A percentile compares a stretch with the other conserved stretches of the same genome.
phyloP scores from a whole-genome alignment of 2,329 filamentous ascomycete genomes.

The Aureobasidium sp. region DNA sequence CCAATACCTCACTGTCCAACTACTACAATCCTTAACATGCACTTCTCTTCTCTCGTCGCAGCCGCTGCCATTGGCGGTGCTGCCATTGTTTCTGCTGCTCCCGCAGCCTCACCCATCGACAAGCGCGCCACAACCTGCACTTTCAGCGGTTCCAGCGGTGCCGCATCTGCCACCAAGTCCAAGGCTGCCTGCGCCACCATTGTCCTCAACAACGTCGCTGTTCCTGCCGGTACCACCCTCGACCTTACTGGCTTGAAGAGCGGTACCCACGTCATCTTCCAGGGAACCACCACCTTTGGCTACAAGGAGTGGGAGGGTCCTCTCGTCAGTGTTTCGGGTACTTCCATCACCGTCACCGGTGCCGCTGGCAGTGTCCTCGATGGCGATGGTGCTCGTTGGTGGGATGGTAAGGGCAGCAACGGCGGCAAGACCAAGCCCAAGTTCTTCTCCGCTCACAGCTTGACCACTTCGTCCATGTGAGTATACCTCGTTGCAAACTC shows the following conservation, averaged over 20 bases:
- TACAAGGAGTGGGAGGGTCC: conserved; percentile 59
- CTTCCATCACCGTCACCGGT: conserved; percentile 44
- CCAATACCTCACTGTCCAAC: background rate
- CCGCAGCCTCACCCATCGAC: conserved; percentile 4
- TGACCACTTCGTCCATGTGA: conserved; percentile 42
- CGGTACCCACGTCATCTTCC: conserved; percentile 44
- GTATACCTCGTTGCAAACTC: conserved; percentile 14
- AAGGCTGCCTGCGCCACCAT: conserved; percentile 28
- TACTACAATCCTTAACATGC: conserved; percentile 6
- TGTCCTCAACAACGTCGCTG: conserved; percentile 28
- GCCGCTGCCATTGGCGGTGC: conserved; percentile 13
- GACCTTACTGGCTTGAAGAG: conserved; percentile 28
- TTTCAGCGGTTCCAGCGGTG: conserved; percentile 14
- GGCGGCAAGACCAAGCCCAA: conserved; percentile 57
- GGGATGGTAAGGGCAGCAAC: conserved; percentile 52
- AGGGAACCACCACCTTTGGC: conserved; percentile 57
- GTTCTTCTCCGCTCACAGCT: conserved; percentile 49
- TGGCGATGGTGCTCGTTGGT: conserved; percentile 49
- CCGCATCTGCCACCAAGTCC: conserved; percentile 12
- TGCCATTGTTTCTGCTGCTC: conserved; percentile 7
- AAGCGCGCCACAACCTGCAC: conserved; percentile 14
- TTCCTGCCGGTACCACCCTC: conserved; percentile 30
- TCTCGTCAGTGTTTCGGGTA: conserved; percentile 53
- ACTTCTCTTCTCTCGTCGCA: conserved; percentile 13
- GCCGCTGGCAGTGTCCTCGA: conserved; percentile 46